These are phyloP conservation scores for Medicago ruthenica DNA, from an alignment of 306 rosid species.

Conservation along the genomic window DNA sequence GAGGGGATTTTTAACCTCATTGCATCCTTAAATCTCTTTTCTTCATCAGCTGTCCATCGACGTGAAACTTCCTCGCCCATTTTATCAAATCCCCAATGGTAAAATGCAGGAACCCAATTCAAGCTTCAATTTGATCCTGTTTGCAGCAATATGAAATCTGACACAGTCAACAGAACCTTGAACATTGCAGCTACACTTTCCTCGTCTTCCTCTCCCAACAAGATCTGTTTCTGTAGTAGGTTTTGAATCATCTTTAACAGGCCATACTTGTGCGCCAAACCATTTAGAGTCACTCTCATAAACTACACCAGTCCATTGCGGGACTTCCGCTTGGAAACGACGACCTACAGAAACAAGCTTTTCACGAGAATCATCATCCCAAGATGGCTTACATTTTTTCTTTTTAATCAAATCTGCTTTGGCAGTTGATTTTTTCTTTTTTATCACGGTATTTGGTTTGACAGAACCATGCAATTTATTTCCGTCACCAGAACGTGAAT, in stretches of 20 bases:
- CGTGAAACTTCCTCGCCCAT: slow-evolving; percentile 94
- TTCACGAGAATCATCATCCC: slow-evolving; percentile 48
- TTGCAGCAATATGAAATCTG: slow-evolving; percentile 88
- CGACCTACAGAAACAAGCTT: slow-evolving; percentile 59
- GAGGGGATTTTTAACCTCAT: too few species aligned
- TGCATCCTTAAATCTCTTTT: too few species aligned
- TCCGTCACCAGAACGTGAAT: slow-evolving; percentile 46
- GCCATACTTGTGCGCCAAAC: slow-evolving; percentile 75
- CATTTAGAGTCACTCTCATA: slow-evolving; percentile 76
- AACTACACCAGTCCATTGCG: slow-evolving; percentile 71
- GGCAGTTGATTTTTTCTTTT: neutral
- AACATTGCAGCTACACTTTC: slow-evolving; percentile 59
- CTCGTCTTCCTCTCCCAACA: slow-evolving; percentile 60
- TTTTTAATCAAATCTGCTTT: too few species aligned
- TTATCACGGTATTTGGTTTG: neutral
- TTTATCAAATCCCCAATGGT: slow-evolving; percentile 66
- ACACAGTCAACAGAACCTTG: slow-evolving; percentile 75
- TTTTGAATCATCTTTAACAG: slow-evolving; percentile 42
- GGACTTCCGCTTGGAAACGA: slow-evolving; percentile 71
- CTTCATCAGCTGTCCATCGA: too few species aligned
- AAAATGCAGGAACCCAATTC: slow-evolving; percentile 73
- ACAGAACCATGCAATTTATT: slow-evolving; percentile 29
- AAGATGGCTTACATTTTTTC: slow-evolving; percentile 8
- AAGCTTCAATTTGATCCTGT: slow-evolving; percentile 69
- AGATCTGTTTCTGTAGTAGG: slow-evolving; percentile 29